Evolutionary conservation across 2,329 filamentous ascomycete species (phyloP).

Genomic region (Herpotrichia juniperi): DNA sequence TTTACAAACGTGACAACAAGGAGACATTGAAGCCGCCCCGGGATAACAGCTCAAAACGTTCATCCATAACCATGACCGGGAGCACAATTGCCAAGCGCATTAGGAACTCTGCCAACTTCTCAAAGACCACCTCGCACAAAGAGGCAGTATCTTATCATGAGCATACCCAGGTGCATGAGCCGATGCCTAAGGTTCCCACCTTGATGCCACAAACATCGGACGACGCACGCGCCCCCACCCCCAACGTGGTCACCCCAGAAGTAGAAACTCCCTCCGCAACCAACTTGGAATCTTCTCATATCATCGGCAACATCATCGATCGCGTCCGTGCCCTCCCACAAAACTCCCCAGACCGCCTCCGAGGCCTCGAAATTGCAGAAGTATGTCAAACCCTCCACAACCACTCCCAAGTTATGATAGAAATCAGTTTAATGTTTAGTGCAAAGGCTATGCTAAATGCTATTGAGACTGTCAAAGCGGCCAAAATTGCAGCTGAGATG

Average conservation of each 20-base stretch:
- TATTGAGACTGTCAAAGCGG: slow-evolving; percentile 23
- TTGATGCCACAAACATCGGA: not conserved
- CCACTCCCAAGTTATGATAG: slow-evolving; percentile 3
- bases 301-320: slow-evolving; percentile 21
- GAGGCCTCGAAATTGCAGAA: slow-evolving; percentile 31
- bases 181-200: not conserved
- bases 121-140: slow-evolving; percentile 16
- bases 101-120: slow-evolving; percentile 22
- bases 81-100: slow-evolving; percentile 27
- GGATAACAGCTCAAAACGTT: slow-evolving; percentile 15
- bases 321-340: slow-evolving; percentile 12
- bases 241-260: not conserved
- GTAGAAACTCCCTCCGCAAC: not conserved
- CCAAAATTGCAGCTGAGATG: slow-evolving; percentile 21
- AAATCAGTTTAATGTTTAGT: slow-evolving; percentile 17
- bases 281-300: slow-evolving; percentile 6
- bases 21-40: slow-evolving; percentile 3
- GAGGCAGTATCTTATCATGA: not conserved
- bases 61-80: slow-evolving; percentile 19
- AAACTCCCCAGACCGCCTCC: slow-evolving; percentile 20
- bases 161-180: not conserved
- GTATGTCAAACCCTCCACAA: slow-evolving; percentile 19
- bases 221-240: not conserved
- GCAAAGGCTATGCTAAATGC: slow-evolving; percentile 28
- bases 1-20: slow-evolving; percentile 21